These are phyloP conservation scores for Trifolium repens DNA, from an alignment of 306 rosid species.

Conservation along the genomic window DNA sequence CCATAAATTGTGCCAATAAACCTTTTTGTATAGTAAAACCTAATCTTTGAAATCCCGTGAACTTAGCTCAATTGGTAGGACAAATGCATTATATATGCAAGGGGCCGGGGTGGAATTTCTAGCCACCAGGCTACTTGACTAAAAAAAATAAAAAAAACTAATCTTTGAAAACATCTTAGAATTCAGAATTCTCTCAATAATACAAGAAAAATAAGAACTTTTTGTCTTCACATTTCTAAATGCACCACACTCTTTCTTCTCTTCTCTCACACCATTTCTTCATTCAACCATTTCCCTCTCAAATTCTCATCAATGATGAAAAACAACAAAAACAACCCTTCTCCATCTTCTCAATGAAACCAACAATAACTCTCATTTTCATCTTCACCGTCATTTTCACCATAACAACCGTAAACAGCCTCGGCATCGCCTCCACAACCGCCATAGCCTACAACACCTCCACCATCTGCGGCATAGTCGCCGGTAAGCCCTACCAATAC, in stretches of 20 bases:
- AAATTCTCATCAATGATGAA: constrained; percentile 50
- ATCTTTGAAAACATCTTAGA: too few relatives aligned
- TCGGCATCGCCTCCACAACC: constrained; percentile 49
- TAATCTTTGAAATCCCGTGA: too few relatives aligned
- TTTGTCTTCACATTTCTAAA: too few relatives aligned
- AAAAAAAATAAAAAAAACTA: too few relatives aligned
- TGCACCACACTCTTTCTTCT: background rate
- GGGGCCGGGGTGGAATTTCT: too few relatives aligned
- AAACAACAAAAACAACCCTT: constrained; percentile 19
- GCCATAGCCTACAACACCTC: constrained; percentile 47
- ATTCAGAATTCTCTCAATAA: too few relatives aligned
- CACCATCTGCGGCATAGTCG: constrained; percentile 50
- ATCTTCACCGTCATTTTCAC: constrained; percentile 9
- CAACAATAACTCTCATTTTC: constrained; percentile 13
- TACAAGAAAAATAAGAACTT: too few relatives aligned
- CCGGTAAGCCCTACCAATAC: constrained; percentile 38
- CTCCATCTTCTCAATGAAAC: constrained; percentile 38
- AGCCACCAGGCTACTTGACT: too few relatives aligned
- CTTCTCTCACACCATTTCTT: constrained; percentile 24
- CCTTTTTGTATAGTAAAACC: too few relatives aligned
- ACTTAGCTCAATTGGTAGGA: too few relatives aligned
- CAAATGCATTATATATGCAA: too few relatives aligned
- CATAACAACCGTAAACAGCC: constrained; percentile 38
- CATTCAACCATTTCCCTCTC: constrained; percentile 26
- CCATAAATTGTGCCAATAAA: too few relatives aligned